These are phyloP conservation scores for Tillandsia fasciculata DNA, from an alignment of 176 grass and related monocot species.

Conservation along the genomic window DNA sequence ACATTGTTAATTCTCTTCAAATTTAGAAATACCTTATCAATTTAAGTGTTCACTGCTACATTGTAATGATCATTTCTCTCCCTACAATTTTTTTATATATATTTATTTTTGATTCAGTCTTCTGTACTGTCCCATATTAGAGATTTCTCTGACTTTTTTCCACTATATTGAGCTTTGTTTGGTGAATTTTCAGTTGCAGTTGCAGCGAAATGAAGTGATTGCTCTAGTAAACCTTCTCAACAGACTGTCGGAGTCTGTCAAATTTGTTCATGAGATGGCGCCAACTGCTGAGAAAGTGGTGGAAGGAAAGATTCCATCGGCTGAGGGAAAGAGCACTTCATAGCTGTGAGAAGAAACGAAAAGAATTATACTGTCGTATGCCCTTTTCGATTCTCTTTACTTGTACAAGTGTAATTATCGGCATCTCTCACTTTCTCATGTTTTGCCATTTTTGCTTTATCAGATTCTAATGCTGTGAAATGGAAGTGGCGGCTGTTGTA, in stretches of 20 bases:
- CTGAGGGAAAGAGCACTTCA: constrained; percentile 23
- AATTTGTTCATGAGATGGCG: constrained; percentile 82
- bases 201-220: constrained; percentile 96
- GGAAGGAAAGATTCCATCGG: constrained; percentile 32
- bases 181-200: constrained; percentile 52
- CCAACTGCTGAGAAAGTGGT: constrained; percentile 45
- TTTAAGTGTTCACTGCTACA: no score
- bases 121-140: not conserved
- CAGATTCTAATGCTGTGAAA: not conserved
- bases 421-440: no score
- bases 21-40: no score
- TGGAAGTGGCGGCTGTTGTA: not conserved
- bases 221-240: constrained; percentile 86
- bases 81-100: no score
- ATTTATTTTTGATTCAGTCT: no score
- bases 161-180: not conserved
- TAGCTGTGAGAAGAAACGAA: constrained; percentile 10
- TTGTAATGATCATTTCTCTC: no score
- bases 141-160: not conserved
- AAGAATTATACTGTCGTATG: not conserved
- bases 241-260: constrained; percentile 87
- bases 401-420: not conserved
- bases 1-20: not conserved
- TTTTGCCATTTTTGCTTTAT: no score
- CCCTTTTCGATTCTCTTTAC: not conserved